Evolutionary conservation across 371 early-diverging fungal genomes (phyloP), one percentile per base, ranked within the genome.

Genomic region (Fennellomyces sp.): DNA sequence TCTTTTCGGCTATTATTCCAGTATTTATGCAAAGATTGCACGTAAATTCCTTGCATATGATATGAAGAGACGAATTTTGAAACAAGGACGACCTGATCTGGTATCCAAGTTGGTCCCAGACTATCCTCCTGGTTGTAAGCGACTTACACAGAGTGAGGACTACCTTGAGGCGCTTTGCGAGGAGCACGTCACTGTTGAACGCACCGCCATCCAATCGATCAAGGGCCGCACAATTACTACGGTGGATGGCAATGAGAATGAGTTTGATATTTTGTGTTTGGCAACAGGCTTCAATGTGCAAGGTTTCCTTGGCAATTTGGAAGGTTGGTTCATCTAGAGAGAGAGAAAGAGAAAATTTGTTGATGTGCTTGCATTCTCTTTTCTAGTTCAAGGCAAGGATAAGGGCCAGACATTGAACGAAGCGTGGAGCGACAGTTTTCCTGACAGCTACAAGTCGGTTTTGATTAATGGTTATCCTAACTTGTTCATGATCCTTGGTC

Each of bases 211-310:
- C 31, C 23, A 45, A 11, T 33, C 42, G 6, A 58, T 87, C 42
- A 60, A 76, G 57, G 76, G 74, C 15, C 60, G 68, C 28, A 80
- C 74, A 0, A 64, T 86, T 53, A 63, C 53, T 0, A 65, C 72
- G 26, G 52, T 30, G 5, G 74, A 78, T 61, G 85, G 83, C 4
- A 59, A 69, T n/a, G 26, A 58, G 12, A 62, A 63, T 30, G 75
- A 79, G 35, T 71, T 81, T 2, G 89, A 88, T 63, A 75, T 73
- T 2, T 48, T 88, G 53, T 67, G 84, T 30, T 61, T 85, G 25
- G 89, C 89, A 1, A 89, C 89, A 21, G 89, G 89, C 7, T 89
- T 83, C 61, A 57, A 82, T 33, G 72, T 81, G 2, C 78, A 74
- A 45, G 73, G 61, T 4, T 68, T 73, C 33, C 53, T 60, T n/a